A percentile compares a stretch with the other conserved stretches of the same genome.
These are phyloP conservation scores for Plasmodium sp. DNA, from an alignment of 169 alveolate genomes.

Conservation along the genomic window DNA sequence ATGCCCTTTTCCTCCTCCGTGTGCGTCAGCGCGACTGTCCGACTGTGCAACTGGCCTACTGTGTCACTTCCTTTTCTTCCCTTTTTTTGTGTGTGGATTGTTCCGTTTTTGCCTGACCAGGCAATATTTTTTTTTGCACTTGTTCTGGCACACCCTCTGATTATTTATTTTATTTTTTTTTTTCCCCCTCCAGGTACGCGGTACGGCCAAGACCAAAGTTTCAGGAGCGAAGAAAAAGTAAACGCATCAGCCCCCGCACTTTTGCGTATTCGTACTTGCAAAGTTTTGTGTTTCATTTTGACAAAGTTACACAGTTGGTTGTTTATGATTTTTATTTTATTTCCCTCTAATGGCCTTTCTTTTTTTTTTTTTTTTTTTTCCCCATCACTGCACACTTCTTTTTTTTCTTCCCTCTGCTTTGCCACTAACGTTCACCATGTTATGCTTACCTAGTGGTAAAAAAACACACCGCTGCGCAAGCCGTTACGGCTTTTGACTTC, in stretches of 20 bases:
- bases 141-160: background rate
- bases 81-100: background rate
- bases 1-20: background rate
- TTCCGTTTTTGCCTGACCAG: background rate
- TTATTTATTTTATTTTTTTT: background rate
- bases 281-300: background rate
- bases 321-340: background rate
- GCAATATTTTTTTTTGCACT: background rate
- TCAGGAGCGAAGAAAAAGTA: constrained; percentile 80
- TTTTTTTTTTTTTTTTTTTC: background rate
- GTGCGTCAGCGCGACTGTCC: background rate
- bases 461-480: background rate
- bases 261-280: constrained; percentile 4
- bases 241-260: background rate
- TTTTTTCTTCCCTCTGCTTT: background rate
- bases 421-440: background rate
- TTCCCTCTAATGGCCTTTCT: background rate
- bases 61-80: background rate
- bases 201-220: constrained; percentile 81
- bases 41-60: background rate
- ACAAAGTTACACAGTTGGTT: background rate
- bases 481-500: background rate
- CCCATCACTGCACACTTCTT: background rate
- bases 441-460: background rate
- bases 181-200: constrained; percentile 73